Conservation (phyloP, 2,329 filamentous ascomycete species). For the Colletotrichum sp. region DNA sequence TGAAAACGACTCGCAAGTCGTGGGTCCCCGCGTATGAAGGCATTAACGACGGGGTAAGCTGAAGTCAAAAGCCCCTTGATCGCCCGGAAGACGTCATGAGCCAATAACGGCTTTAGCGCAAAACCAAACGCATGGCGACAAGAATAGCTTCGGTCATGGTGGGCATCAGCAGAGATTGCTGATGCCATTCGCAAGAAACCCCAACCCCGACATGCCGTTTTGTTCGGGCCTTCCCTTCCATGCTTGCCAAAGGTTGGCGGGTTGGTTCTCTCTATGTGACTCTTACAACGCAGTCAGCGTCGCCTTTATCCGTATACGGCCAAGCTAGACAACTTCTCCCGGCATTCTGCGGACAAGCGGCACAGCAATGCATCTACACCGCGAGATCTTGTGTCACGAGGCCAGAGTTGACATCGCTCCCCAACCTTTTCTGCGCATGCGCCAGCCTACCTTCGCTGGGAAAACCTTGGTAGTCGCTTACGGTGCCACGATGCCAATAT, state of each 20-base stretch:
- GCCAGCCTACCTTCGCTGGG: neutral
- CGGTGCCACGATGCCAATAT: constrained; percentile 5
- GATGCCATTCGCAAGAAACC: constrained; percentile 2
- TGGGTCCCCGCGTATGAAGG: neutral
- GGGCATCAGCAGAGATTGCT: neutral
- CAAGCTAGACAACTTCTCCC: neutral
- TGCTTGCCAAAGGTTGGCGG: neutral
- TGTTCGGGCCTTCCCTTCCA: neutral
- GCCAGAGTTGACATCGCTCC: neutral
- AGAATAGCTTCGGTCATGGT: neutral
- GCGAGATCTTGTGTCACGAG: constrained; percentile 9
- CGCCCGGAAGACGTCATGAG: constrained; percentile 3
- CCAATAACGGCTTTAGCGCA: neutral
- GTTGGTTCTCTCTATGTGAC: neutral
- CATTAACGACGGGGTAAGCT: neutral
- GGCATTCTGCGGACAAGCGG: neutral
- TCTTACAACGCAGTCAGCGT: constrained; percentile 9
- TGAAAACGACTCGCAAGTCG: neutral
- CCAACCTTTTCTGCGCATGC: neutral
- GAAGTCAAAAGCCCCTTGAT: neutral
- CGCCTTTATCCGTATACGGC: neutral
- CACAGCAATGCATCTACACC: neutral
- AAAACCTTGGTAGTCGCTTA: neutral
- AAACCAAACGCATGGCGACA: neutral
- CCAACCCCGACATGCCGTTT: neutral